Base-by-base conservation (phyloP, 768 basidiomycete genomes). In the Coprinopsis cinerea region DNA sequence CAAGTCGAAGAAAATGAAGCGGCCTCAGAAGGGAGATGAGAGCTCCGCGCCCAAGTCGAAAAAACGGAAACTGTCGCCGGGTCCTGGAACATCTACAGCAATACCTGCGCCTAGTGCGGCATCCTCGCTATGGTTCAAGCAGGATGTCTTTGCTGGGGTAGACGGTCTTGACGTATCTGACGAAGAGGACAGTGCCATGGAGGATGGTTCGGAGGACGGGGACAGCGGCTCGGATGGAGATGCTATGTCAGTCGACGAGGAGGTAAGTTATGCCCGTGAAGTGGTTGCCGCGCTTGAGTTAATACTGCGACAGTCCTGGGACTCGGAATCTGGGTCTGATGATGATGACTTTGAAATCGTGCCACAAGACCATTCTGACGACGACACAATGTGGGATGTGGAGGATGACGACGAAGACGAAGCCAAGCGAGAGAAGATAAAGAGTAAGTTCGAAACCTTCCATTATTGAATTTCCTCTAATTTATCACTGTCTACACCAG, bases 41-140 rank as follows among this genome's bases (percentile, higher is more conserved):
- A 26, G 35, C 11, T n/a, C 34, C 23, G 41, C 48, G 32, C 65
- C 67, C 27, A 85, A 85, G 36, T 66, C 67, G 27, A 85, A 86
- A 64, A 78, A 77, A 48, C 65, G 67, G 17, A 75, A 77, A 35
- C 67, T 87, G 13, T 61, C 81, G 30, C 72, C 75, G 2, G 71
- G 74, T 26, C 69, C 80, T 27, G 71, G 72, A 18, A 65, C 62
- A 28, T 67, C 72, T 0, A 61, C 66, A 52, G 48, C 57, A 13
- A 44, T 48, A 15, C 53, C 64, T 17, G 57, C 67, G 13, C 36
- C 36, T 17, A 59, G 76, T 57, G 76, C 76, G 40, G 75, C 83
- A 39, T 79, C 92, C 1, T 78, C 85, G 57, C 64, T 97, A n/a
- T 99, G 96, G 96, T 99, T 97, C 68, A 85, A 88, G 55, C 95